These are phyloP conservation scores for Phycomyces blakesleeanus DNA, from an alignment of 192 early-diverging fungal species.

Conservation along the genomic window DNA sequence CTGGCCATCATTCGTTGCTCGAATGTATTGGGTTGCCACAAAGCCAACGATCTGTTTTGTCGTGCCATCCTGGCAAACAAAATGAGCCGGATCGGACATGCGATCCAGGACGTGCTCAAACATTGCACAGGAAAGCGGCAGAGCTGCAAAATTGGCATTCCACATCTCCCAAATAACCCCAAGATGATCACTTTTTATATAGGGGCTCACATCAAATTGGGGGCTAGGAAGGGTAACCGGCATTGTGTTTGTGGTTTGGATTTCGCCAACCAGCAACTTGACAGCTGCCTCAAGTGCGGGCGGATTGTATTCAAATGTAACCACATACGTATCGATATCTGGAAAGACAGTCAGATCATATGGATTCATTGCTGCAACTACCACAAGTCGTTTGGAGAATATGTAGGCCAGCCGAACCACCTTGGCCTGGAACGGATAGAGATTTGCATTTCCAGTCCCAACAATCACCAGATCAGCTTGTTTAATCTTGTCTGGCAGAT, in stretches of 20 bases:
- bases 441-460: constrained; percentile 35
- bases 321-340: constrained; percentile 28
- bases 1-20: constrained; percentile 18
- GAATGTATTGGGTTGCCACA: constrained; percentile 16
- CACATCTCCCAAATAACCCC: constrained; percentile 15
- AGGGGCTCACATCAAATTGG: neutral
- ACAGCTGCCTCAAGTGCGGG: constrained; percentile 35
- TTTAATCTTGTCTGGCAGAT: constrained; percentile 7
- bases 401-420: constrained; percentile 18
- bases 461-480: constrained; percentile 22
- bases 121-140: constrained; percentile 18
- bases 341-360: constrained; percentile 36
- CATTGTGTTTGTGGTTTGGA: constrained; percentile 11
- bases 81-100: constrained; percentile 10
- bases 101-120: constrained; percentile 16
- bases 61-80: constrained; percentile 11
- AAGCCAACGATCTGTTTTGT: constrained; percentile 31
- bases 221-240: constrained; percentile 25
- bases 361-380: constrained; percentile 36
- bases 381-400: constrained; percentile 11
- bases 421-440: constrained; percentile 26
- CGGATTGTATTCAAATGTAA: constrained; percentile 37
- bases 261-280: constrained; percentile 31
- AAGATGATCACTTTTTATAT: neutral
- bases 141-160: constrained; percentile 13